Conservation (phyloP, 148 eudicot genomes). For the Talinum fruticosum region DNA sequence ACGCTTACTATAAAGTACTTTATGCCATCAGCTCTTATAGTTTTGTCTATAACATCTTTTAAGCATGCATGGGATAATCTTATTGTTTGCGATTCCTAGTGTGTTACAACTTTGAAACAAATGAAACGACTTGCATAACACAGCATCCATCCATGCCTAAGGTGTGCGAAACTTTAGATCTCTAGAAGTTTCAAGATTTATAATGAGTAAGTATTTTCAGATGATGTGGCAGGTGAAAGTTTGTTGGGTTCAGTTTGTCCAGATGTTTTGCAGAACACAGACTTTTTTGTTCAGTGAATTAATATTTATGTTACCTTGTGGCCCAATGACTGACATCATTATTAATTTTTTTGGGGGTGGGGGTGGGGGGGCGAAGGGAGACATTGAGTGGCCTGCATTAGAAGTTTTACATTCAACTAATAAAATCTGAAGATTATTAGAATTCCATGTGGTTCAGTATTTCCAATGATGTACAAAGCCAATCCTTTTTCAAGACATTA, state of each 20-base stretch:
- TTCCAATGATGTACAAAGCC: background rate
- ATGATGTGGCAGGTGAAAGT: background rate
- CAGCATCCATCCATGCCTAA: background rate
- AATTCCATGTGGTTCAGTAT: background rate
- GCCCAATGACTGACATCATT: too few species aligned
- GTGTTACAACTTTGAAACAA: background rate
- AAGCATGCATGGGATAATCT: too few species aligned
- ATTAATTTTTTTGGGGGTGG: too few species aligned
- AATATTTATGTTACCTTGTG: too few species aligned
- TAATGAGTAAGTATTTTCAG: background rate
- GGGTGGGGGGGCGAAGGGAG: too few species aligned
- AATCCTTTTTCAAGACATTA: background rate
- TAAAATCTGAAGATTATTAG: background rate
- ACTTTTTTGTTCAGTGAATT: too few species aligned
- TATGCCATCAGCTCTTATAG: background rate
- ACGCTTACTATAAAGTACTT: background rate
- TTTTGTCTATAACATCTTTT: too few species aligned
- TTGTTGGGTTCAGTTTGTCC: background rate
- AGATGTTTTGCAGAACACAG: background rate
- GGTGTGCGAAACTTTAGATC: background rate
- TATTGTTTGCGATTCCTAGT: too few species aligned
- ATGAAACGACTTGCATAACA: background rate
- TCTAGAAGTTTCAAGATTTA: background rate
- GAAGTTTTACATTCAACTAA: background rate
- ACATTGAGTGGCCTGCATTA: too few species aligned